phyloP scores from a whole-genome alignment of 306 rosid species.

The Sophora flavescens region DNA sequence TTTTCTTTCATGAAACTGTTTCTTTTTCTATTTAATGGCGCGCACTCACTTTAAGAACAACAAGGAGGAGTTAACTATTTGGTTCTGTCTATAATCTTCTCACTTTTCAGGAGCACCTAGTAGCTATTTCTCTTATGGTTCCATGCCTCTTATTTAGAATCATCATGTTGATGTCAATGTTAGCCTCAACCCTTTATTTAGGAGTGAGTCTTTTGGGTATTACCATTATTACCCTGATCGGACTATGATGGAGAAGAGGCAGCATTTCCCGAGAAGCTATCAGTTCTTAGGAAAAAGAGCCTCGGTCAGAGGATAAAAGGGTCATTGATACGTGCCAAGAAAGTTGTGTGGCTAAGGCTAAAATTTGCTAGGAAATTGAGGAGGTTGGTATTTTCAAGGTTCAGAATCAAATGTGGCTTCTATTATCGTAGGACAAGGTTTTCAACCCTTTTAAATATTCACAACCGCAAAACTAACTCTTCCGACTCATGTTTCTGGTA shows the following conservation, averaged over 20 bases:
- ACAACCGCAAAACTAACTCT: constrained; percentile 46
- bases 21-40: constrained; percentile 28
- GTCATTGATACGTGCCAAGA: constrained; percentile 63
- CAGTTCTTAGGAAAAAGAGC: constrained; percentile 72
- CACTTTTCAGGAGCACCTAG: background rate
- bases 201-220: constrained; percentile 65
- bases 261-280: constrained; percentile 80
- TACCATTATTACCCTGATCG: constrained; percentile 45
- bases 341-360: constrained; percentile 59
- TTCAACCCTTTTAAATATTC: constrained; percentile 46
- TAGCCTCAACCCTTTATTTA: constrained; percentile 47
- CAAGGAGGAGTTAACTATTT: background rate
- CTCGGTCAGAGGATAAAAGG: constrained; percentile 63
- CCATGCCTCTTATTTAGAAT: constrained; percentile 42
- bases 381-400: constrained; percentile 54
- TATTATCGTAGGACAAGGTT: constrained; percentile 62
- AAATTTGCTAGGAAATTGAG: constrained; percentile 53
- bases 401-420: constrained; percentile 59
- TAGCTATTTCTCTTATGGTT: background rate
- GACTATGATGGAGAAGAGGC: constrained; percentile 82
- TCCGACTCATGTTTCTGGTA: constrained; percentile 60
- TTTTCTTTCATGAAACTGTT: background rate
- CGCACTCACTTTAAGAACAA: constrained; percentile 6
- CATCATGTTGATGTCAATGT: constrained; percentile 7
- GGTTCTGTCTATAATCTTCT: background rate